These are phyloP conservation scores for Microsporum ferrugineum DNA, from an alignment of 2,329 filamentous ascomycete genomes.

Conservation along the genomic window DNA sequence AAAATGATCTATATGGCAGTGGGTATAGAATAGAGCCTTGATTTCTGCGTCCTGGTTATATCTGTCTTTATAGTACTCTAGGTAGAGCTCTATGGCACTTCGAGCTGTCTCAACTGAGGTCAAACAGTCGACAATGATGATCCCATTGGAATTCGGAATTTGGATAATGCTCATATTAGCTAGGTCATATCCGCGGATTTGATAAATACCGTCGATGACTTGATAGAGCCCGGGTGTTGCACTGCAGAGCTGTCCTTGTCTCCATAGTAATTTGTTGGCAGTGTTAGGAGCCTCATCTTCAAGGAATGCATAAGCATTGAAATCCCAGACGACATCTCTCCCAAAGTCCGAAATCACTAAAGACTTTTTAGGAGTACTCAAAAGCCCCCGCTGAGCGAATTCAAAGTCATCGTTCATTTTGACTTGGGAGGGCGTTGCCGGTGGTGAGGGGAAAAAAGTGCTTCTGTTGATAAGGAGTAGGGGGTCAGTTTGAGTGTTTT, in stretches of 20 bases:
- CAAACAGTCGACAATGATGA: conserved; percentile 33
- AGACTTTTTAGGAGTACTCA: too few relatives aligned
- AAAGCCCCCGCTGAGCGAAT: too few relatives aligned
- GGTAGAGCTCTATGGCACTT: conserved; percentile 26
- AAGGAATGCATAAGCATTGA: conserved; percentile 24
- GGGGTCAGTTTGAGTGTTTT: too few relatives aligned
- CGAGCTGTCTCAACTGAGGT: conserved; percentile 27
- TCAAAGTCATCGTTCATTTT: too few relatives aligned
- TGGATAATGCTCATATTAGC: conserved; percentile 14
- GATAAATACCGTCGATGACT: conserved; percentile 29
- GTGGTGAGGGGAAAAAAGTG: too few relatives aligned
- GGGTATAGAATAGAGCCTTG: conserved; percentile 31
- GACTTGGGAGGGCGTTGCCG: too few relatives aligned
- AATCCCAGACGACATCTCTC: not conserved
- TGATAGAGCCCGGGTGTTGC: conserved; percentile 27
- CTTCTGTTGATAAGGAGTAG: too few relatives aligned
- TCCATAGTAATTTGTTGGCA: conserved; percentile 27
- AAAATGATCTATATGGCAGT: conserved; percentile 22
- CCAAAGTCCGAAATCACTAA: too few relatives aligned
- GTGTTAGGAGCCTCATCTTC: conserved; percentile 15
- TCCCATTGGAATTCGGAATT: conserved; percentile 19
- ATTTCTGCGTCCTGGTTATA: conserved; percentile 12
- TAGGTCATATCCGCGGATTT: conserved; percentile 25
- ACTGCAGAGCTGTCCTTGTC: conserved; percentile 24
- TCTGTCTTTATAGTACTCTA: conserved; percentile 9